Percentiles rank a stretch among this genome's conserved stretches.
phyloP scores from a whole-genome alignment of 1,139 yeast species.

The Lodderomyces jiufengensis region DNA sequence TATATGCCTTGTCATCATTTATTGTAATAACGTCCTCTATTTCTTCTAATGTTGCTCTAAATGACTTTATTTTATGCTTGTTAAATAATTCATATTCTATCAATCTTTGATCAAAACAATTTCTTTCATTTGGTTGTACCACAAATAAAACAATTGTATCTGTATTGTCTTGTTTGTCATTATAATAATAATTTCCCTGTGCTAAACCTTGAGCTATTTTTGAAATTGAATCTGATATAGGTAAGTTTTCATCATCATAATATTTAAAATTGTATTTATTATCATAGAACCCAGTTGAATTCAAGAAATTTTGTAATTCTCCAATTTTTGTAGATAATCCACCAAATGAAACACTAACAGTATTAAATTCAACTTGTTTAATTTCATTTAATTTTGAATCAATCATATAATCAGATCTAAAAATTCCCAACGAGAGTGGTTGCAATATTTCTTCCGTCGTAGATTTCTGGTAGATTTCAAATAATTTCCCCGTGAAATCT shows the following conservation, averaged over 20 bases:
- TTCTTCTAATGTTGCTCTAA: slow-evolving; percentile 66
- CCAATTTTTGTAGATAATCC: slow-evolving; percentile 83
- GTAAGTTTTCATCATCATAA: slow-evolving; percentile 50
- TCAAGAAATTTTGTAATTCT: slow-evolving; percentile 64
- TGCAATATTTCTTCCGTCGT: slow-evolving; percentile 47
- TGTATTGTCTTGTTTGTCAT: slow-evolving; percentile 17
- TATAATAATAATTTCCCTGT: slow-evolving; percentile 58
- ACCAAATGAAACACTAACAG: slow-evolving; percentile 93
- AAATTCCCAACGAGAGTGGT: slow-evolving; percentile 73
- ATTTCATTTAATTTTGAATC: slow-evolving; percentile 48
- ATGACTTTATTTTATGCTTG: slow-evolving; percentile 54
- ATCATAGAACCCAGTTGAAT: slow-evolving; percentile 53
- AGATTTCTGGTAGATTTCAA: slow-evolving; percentile 48
- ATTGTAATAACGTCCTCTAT: slow-evolving; percentile 42
- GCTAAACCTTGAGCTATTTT: slow-evolving; percentile 71
- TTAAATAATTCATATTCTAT: slow-evolving; percentile 68
- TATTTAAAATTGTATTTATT: slow-evolving; percentile 31
- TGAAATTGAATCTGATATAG: slow-evolving; percentile 60
- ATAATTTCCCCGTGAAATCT: slow-evolving; percentile 79
- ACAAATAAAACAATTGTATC: slow-evolving; percentile 67
- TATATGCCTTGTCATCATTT: slow-evolving; percentile 44
- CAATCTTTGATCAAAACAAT: slow-evolving; percentile 85
- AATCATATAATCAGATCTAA: slow-evolving; percentile 87
- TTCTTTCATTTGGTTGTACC: slow-evolving; percentile 82
- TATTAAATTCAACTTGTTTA: slow-evolving; percentile 94